Evolutionary conservation across 495 filamentous ascomycete genomes (phyloP), one percentile per base, ranked within the genome.

Genomic region (Talaromyces stipitatus): DNA sequence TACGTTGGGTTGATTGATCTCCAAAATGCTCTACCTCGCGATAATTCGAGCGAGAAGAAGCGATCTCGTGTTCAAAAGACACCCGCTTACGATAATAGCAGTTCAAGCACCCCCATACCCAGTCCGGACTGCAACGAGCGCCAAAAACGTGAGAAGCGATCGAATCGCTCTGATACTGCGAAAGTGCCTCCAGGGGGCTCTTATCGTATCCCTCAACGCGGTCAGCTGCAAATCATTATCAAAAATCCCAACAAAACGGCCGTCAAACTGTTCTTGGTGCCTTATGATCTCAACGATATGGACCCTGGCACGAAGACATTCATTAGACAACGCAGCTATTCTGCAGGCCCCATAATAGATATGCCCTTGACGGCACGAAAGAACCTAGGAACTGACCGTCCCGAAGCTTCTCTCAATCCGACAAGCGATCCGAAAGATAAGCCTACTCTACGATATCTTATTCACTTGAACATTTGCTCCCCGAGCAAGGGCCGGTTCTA

Each of bases 161-260:
- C 77, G 61, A 73, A 81, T 62, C 76, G 82, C 59, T 83, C 84
- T n/a, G 75, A 79, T n/a, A 88, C 86, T 22, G 85, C 84, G 7
- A 88, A 79, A 69, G 78, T 81, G 5, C 89, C 89, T 7, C 85
- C 89, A 9, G 89, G 89, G 26, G 92, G 94, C 11, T 88, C 86
- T 62, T 99, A 97, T 66, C 85, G 95, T 53, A 96, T 99, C 47
- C 95, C 94, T 0, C 89, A 96, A 66, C 88, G 91, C 63, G 94
- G 94, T 0, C 94, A 97, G 66, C 75, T 99, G 24, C 94, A 99
- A 69, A 95, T 99, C 60, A 86, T 99, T 48, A 94, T 97, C 70
- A 95, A 95, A 66, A 97, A 96, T 62, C 91, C 90, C 10, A 91
- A 96, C 75, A 97, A 96, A 66, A 97, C 91, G 3, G 92, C 92